Percentiles rank a stretch among this genome's conserved stretches.
phyloP scores from a whole-genome alignment of 169 alveolate genomes.

The Cryptosporidium sp. region DNA sequence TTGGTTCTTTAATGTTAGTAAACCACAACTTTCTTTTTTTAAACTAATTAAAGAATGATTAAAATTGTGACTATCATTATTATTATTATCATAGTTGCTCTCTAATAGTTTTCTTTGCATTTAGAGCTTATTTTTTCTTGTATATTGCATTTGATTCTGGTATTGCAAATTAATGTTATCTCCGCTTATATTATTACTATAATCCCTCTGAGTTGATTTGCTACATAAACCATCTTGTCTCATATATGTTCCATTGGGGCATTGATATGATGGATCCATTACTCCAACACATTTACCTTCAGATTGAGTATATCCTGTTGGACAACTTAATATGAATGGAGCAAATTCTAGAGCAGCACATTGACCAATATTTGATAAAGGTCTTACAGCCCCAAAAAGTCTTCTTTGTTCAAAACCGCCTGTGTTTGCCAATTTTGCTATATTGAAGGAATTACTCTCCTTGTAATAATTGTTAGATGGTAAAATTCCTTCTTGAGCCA shows the following conservation, averaged over 20 bases:
- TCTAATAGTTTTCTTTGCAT: neutral
- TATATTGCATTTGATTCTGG: conserved; percentile 8
- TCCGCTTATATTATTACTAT: neutral
- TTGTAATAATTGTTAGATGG: neutral
- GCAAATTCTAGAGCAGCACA: conserved; percentile 71
- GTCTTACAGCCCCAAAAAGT: conserved; percentile 55
- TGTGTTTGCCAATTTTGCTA: neutral
- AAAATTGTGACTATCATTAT: too few species aligned
- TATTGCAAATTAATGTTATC: neutral
- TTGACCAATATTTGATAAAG: conserved; percentile 40
- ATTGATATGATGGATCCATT: conserved; percentile 61
- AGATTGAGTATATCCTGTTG: conserved; percentile 38
- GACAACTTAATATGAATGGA: conserved; percentile 54
- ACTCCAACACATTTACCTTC: conserved; percentile 67
- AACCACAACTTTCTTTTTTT: neutral
- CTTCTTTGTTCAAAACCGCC: neutral
- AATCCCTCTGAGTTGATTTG: neutral
- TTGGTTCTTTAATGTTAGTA: neutral
- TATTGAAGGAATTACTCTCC: neutral
- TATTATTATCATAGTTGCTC: neutral
- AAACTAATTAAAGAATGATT: neutral
- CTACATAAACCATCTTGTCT: conserved; percentile 66
- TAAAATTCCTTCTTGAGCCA: neutral
- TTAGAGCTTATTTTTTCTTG: conserved; percentile 9
- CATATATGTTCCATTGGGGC: conserved; percentile 50